Conservation (phyloP, 148 eudicot species). For the Cornus suecica region DNA sequence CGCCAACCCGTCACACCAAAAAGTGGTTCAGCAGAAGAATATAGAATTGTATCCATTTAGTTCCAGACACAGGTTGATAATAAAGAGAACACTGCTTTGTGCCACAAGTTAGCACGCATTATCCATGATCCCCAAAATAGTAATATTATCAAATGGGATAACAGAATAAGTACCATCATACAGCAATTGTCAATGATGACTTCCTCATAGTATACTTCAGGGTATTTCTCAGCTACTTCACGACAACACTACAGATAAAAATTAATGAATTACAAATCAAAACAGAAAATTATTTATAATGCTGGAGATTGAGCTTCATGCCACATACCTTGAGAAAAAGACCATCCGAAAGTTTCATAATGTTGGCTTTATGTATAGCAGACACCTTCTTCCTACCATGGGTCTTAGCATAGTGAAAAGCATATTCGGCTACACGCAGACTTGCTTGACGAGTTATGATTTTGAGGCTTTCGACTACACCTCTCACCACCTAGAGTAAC, state of each 20-base stretch:
- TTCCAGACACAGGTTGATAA: background rate
- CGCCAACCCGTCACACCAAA: background rate
- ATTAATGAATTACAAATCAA: background rate
- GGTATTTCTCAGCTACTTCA: background rate
- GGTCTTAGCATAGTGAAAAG: conserved; percentile 4
- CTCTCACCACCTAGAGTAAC: conserved; percentile 1
- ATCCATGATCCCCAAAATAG: background rate
- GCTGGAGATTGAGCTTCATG: background rate
- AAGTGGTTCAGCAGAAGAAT: background rate
- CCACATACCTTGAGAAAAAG: background rate
- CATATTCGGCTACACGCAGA: background rate
- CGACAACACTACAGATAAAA: conserved; percentile 1
- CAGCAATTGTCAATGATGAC: background rate
- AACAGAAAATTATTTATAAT: background rate
- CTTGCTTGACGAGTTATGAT: conserved; percentile 1
- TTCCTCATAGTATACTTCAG: background rate
- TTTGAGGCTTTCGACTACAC: background rate
- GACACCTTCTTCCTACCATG: conserved; percentile 1
- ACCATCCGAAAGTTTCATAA: background rate
- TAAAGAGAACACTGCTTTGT: background rate
- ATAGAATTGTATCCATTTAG: background rate
- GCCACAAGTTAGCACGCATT: background rate
- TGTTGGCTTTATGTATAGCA: conserved; percentile 1
- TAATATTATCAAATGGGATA: background rate
- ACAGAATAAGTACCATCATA: background rate